Conservation (phyloP, 371 early-diverging fungal genomes). For the Racocetra persica region DNA sequence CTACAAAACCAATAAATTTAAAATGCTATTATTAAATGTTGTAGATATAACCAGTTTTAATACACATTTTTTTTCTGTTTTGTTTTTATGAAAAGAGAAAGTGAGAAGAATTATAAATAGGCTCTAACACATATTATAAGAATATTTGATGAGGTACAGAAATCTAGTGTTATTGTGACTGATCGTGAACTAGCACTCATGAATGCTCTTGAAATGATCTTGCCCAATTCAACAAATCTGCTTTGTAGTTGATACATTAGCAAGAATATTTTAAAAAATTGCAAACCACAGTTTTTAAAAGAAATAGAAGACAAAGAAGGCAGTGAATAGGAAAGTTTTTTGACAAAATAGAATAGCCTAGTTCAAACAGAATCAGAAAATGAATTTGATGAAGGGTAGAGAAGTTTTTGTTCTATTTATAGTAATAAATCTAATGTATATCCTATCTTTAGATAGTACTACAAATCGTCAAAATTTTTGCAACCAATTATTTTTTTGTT, state of each 20-base stretch:
- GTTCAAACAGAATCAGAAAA: background rate
- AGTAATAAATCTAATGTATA: background rate
- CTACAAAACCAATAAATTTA: no score
- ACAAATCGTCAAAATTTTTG: no score
- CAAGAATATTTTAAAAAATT: background rate
- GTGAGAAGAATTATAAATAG: background rate
- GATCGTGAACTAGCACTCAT: background rate
- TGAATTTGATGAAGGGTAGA: conserved; percentile 2
- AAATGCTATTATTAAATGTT: background rate
- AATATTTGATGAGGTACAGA: background rate
- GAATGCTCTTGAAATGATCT: background rate
- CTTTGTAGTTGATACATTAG: background rate
- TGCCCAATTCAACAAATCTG: background rate
- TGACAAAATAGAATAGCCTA: background rate
- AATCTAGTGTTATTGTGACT: background rate
- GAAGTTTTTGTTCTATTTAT: background rate
- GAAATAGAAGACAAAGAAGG: background rate
- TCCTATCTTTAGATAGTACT: background rate
- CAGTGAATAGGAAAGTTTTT: background rate
- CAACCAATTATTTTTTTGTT: no score
- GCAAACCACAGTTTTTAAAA: background rate
- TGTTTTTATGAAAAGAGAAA: conserved; percentile 2
- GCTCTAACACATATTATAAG: background rate
- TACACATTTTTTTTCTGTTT: background rate
- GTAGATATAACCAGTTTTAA: conserved; percentile 16